phyloP scores from a whole-genome alignment of 371 early-diverging fungal genomes.

The Rhizopus microsporus region DNA sequence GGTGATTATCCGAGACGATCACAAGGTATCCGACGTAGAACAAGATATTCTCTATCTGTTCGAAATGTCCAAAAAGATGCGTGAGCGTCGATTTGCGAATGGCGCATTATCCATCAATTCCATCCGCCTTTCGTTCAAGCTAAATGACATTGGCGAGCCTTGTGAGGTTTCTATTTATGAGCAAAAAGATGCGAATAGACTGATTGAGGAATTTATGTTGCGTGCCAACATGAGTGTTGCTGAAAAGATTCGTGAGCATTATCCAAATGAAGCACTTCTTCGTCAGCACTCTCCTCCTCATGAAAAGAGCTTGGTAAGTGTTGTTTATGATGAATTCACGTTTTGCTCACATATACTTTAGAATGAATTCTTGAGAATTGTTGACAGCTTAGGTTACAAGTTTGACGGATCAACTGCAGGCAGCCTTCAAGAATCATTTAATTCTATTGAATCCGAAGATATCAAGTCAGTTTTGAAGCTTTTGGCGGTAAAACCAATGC shows the following conservation, averaged over 20 bases:
- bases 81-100: conserved; percentile 75
- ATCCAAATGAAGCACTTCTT: conserved; percentile 91
- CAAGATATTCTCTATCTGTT: conserved; percentile 50
- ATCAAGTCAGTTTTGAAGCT: conserved; percentile 60
- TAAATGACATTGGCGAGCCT: conserved; percentile 76
- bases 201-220: conserved; percentile 99
- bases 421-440: conserved; percentile 71
- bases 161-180: conserved; percentile 71
- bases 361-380: conserved; percentile 57
- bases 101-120: conserved; percentile 87
- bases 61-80: conserved; percentile 67
- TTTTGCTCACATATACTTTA: conserved; percentile 7
- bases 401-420: conserved; percentile 50
- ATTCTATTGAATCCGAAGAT: conserved; percentile 58
- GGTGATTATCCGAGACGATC: conserved; percentile 12
- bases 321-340: neutral
- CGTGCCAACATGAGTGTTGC: conserved; percentile 98
- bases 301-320: conserved; percentile 60
- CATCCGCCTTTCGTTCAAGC: conserved; percentile 73
- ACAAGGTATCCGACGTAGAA: conserved; percentile 14
- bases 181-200: conserved; percentile 89
- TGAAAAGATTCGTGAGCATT: conserved; percentile 78
- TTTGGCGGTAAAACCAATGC: conserved; percentile 86
- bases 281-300: conserved; percentile 84
- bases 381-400: conserved; percentile 46